Percentiles rank a stretch among this genome's conserved stretches.
Conservation (phyloP, 2,329 filamentous ascomycete species). For the Helminthosporium solani region DNA sequence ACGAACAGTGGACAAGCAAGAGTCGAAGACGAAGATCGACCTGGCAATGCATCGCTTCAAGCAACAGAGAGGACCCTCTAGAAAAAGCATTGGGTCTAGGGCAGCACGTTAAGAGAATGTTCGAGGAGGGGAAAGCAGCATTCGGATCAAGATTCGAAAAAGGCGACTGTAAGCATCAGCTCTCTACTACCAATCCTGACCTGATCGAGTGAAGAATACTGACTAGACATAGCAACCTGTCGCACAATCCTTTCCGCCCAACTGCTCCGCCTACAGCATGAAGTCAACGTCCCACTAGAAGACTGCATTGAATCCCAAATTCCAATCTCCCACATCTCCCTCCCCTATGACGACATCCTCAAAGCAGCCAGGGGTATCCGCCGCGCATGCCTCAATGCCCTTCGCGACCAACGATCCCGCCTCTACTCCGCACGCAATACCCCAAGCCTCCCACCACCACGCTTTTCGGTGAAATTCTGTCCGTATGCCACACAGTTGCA, state of each 20-base stretch:
- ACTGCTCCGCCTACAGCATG: slow-evolving; percentile 35
- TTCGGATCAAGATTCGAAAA: slow-evolving; percentile 35
- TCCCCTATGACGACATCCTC: slow-evolving; percentile 33
- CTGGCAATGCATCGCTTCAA: slow-evolving; percentile 29
- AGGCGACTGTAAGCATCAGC: slow-evolving; percentile 30
- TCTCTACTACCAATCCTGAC: neutral
- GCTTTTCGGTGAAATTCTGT: slow-evolving; percentile 38
- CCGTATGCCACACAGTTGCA: slow-evolving; percentile 32
- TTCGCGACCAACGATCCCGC: slow-evolving; percentile 32
- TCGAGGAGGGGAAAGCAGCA: slow-evolving; percentile 28
- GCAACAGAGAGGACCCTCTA: slow-evolving; percentile 28
- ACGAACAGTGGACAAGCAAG: slow-evolving; percentile 31
- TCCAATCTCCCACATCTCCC: slow-evolving; percentile 7
- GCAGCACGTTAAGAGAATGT: slow-evolving; percentile 24
- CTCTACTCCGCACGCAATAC: slow-evolving; percentile 22
- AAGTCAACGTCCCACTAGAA: slow-evolving; percentile 32
- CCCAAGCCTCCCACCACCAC: slow-evolving; percentile 33
- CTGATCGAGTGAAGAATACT: slow-evolving; percentile 7
- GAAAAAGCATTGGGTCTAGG: slow-evolving; percentile 30
- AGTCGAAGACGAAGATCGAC: slow-evolving; percentile 20
- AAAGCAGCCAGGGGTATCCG: slow-evolving; percentile 33
- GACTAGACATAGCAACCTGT: slow-evolving; percentile 29
- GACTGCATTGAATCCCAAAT: slow-evolving; percentile 27
- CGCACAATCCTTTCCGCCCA: slow-evolving; percentile 33
- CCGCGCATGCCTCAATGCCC: slow-evolving; percentile 31